These are phyloP conservation scores for Primulina huaijiensis DNA, from an alignment of 257 asterid genomes.

Conservation along the genomic window DNA sequence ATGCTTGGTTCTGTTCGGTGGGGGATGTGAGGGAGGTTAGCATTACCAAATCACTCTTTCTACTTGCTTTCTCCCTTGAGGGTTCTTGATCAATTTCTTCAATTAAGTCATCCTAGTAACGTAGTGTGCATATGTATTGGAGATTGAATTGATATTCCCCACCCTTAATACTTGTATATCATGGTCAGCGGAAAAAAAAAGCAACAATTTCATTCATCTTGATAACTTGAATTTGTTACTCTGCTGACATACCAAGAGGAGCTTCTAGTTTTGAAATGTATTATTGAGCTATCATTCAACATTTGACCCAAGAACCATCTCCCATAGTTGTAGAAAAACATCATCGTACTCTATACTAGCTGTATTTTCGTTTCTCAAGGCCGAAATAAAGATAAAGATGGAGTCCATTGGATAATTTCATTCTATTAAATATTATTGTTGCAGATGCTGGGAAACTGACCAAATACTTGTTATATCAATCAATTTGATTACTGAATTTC, in stretches of 20 bases:
- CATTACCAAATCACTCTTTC: not conserved
- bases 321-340: too few relatives aligned
- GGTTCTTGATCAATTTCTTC: not conserved
- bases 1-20: slow-evolving; percentile 78
- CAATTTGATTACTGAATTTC: not conserved
- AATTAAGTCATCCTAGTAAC: not conserved
- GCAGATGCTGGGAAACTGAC: too few relatives aligned
- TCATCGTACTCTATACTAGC: too few relatives aligned
- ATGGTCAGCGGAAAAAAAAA: not conserved
- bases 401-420: not conserved
- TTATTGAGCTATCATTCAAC: slow-evolving; percentile 2
- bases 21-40: slow-evolving; percentile 92
- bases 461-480: too few relatives aligned
- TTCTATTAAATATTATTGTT: not conserved
- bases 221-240: not conserved
- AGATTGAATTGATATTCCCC: too few relatives aligned
- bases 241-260: not conserved
- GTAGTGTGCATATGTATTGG: not conserved
- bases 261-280: not conserved
- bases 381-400: too few relatives aligned
- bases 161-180: too few relatives aligned
- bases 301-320: not conserved
- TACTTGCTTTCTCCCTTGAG: not conserved
- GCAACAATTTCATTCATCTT: not conserved
- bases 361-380: too few relatives aligned